These are phyloP conservation scores for Entoloma clypeatum DNA, from an alignment of 1,284 basidiomycete species.

Conservation along the genomic window DNA sequence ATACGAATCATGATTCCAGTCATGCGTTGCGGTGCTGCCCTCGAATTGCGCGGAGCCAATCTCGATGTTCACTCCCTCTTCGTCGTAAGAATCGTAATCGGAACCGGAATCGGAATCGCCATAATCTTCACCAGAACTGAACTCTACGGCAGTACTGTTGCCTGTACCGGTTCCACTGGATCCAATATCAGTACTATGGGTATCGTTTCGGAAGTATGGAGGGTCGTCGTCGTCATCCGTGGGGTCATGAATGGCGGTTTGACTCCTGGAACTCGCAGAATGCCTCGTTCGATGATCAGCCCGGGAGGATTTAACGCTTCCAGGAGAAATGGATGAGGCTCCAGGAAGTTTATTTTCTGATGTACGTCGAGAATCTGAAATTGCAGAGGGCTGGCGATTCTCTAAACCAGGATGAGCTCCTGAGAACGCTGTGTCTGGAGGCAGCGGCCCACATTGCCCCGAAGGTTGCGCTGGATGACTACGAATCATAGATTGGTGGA, in stretches of 20 bases:
- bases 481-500: slow-evolving; percentile 18
- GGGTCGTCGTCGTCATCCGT: slow-evolving; percentile 31
- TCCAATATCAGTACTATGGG: slow-evolving; percentile 4
- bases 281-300: slow-evolving; percentile 27
- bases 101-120: slow-evolving; percentile 37
- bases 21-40: slow-evolving; percentile 19
- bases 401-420: slow-evolving; percentile 8
- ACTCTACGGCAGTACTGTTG: slow-evolving; percentile 27
- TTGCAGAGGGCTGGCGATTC: too few relatives aligned
- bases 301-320: slow-evolving; percentile 27
- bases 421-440: slow-evolving; percentile 8
- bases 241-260: slow-evolving; percentile 31
- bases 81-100: slow-evolving; percentile 32
- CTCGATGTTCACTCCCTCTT: slow-evolving; percentile 26
- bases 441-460: slow-evolving; percentile 10
- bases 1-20: slow-evolving; percentile 28
- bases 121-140: slow-evolving; percentile 51
- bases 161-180: slow-evolving; percentile 14
- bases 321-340: slow-evolving; percentile 41
- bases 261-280: slow-evolving; percentile 34
- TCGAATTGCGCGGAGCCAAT: slow-evolving; percentile 34
- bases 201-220: slow-evolving; percentile 8
- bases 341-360: too few relatives aligned
- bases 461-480: slow-evolving; percentile 40
- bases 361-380: too few relatives aligned